Evolutionary conservation across 768 basidiomycete genomes (phyloP).

Genomic region (Heimioporus sp.): DNA sequence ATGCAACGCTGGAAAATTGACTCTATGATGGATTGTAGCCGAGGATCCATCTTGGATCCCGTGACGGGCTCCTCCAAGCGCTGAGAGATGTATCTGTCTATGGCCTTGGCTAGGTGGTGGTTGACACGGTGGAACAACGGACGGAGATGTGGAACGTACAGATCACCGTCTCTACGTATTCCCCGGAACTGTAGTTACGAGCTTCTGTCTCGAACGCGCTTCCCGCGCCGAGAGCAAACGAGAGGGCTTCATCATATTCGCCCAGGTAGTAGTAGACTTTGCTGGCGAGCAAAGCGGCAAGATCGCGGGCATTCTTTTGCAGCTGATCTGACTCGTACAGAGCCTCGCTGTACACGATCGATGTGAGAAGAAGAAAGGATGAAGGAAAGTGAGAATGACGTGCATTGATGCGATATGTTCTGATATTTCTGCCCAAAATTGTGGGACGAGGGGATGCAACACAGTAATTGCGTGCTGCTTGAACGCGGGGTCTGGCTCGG

Average conservation of each 20-base stretch:
- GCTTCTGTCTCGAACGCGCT: constrained; percentile 78
- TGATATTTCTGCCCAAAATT: constrained; percentile 99
- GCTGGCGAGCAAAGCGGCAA: constrained; percentile 91
- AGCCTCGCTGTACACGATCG: constrained; percentile 62
- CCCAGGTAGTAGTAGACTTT: constrained; percentile 98
- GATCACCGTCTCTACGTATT: constrained; percentile 93
- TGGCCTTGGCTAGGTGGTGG: constrained; percentile 73
- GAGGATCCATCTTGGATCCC: constrained; percentile 69
- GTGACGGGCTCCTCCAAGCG: constrained; percentile 52
- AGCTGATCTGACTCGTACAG: constrained; percentile 84
- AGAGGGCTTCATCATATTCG: constrained; percentile 92
- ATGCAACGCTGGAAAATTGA: constrained; percentile 85
- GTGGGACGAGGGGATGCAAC: constrained; percentile 80
- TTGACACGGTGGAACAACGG: neutral
- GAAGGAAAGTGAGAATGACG: constrained; percentile 31
- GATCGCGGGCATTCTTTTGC: constrained; percentile 67
- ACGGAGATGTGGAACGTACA: constrained; percentile 53
- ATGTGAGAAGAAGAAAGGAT: constrained; percentile 10
- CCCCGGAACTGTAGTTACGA: constrained; percentile 61
- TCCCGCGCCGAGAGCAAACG: constrained; percentile 91
- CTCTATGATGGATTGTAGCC: constrained; percentile 83
- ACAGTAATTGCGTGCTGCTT: constrained; percentile 89
- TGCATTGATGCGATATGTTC: constrained; percentile 90
- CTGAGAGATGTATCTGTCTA: constrained; percentile 85
- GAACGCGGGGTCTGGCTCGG: constrained; percentile 83